Percentiles rank a stretch among this genome's conserved stretches.
Evolutionary conservation across 257 asterid genomes (phyloP).

Genomic region (Osmanthus fragrans): DNA sequence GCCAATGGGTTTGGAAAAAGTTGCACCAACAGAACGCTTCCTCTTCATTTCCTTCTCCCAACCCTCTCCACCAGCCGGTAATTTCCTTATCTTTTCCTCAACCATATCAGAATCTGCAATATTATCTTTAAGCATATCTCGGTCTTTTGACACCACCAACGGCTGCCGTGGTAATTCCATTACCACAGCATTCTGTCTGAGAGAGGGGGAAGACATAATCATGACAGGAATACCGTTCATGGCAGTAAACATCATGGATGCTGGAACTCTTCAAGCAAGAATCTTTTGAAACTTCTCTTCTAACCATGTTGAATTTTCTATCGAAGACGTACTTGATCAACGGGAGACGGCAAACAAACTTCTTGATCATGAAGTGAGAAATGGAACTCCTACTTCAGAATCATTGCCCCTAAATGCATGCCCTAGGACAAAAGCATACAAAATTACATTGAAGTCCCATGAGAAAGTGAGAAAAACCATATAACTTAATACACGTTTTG

Average conservation of each 20-base stretch:
- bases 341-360: constrained; percentile 25
- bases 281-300: not conserved
- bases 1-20: constrained; percentile 63
- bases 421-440: constrained; percentile 41
- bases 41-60: constrained; percentile 97
- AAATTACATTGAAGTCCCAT: not conserved
- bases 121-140: constrained; percentile 62
- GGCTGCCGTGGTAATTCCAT: constrained; percentile 64
- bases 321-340: not conserved
- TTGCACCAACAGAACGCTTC: constrained; percentile 91
- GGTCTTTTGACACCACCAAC: constrained; percentile 54
- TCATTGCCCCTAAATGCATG: constrained; percentile 80
- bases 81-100: constrained; percentile 76
- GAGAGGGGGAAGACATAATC: constrained; percentile 10
- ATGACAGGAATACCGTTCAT: not conserved
- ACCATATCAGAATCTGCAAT: constrained; percentile 59
- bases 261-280: not conserved
- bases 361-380: constrained; percentile 34
- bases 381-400: constrained; percentile 19
- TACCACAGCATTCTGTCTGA: constrained; percentile 79
- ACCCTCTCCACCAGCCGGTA: constrained; percentile 88
- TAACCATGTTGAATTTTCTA: not conserved
- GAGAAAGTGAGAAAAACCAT: not conserved
- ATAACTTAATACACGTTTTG: too few species aligned
- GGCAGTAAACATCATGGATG: not conserved